Base-by-base conservation (phyloP, 1,284 basidiomycete species). In the Ganoderma boninense region DNA sequence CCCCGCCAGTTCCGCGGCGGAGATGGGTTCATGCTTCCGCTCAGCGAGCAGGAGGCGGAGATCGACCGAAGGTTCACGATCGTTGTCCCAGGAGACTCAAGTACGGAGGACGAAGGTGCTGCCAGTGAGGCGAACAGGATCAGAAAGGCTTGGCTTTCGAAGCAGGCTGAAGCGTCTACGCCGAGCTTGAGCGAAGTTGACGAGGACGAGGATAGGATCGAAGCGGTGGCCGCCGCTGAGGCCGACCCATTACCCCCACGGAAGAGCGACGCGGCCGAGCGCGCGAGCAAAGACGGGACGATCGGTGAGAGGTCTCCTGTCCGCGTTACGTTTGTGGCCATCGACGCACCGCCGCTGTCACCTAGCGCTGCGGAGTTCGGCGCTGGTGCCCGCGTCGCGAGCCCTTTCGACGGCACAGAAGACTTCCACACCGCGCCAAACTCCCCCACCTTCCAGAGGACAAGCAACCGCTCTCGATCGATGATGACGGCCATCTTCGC, bases 31-130 rank as follows among this genome's bases (percentile, higher is more conserved):
- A 71, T 72, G 68, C 71, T 73, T 44, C 71, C 78, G 20, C 73
- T 82, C 18, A 80, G 80, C 63, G 77, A 80, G 70, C 75, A 81
- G 64, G 81, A 82, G 74, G 76, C 75, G 49, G 77, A 77, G 57
- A 73, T 76, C 60, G 79, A 82, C 71, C 65, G 75, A 23, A 74
- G 77, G 20, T 75, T 76, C 64, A 68, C 76, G 1, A 73, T 77
- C 3, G 69, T 79, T 46, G 65, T 76, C n/a, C 73, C 73, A 6
- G 68, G 70, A 23, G 57, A 44, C 32, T 62, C 46, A 44, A 59
- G 62, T 38, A 32, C n/a, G 8, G 70, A 69, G 43, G 56, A 68
- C 42, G 74, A 72, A 14, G 70, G 49, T 3, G 49, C 4, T 52
- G 72, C 67, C 54, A 78, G 76, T 62, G 78, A 78, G 68, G 80